Percentiles rank a stretch among this genome's conserved stretches.
phyloP scores from a whole-genome alignment of 2,329 filamentous ascomycete species.

The Hypoxylon sp. region DNA sequence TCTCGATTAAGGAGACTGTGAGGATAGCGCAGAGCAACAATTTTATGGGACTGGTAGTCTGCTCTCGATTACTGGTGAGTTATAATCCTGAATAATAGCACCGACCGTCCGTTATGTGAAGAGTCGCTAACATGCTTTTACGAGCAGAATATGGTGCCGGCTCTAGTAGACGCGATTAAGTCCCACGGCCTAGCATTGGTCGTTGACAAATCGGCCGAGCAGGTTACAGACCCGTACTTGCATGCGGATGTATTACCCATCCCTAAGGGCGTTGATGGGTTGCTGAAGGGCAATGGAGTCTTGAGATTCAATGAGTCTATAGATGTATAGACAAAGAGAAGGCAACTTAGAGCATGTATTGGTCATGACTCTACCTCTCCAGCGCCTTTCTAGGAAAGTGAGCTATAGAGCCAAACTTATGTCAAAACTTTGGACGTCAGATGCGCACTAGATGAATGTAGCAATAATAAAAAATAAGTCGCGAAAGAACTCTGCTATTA shows the following conservation, averaged over 20 bases:
- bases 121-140: slow-evolving; percentile 40
- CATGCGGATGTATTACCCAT: slow-evolving; percentile 70
- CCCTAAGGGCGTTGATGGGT: slow-evolving; percentile 87
- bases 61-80: slow-evolving; percentile 85
- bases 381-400: slow-evolving; percentile 7
- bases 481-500: not conserved
- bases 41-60: slow-evolving; percentile 97
- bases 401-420: slow-evolving; percentile 11
- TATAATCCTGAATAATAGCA: not conserved
- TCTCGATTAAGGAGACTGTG: slow-evolving; percentile 95
- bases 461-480: slow-evolving; percentile 10
- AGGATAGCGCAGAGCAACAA: slow-evolving; percentile 95
- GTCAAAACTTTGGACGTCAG: not conserved
- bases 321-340: slow-evolving; percentile 67
- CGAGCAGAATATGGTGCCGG: slow-evolving; percentile 87
- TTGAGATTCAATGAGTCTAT: slow-evolving; percentile 94
- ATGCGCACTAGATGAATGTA: slow-evolving; percentile 1
- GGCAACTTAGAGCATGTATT: slow-evolving; percentile 15
- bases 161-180: slow-evolving; percentile 93
- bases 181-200: slow-evolving; percentile 93
- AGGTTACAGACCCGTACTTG: slow-evolving; percentile 57
- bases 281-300: slow-evolving; percentile 87
- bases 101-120: not conserved
- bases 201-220: slow-evolving; percentile 82
- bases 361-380: not conserved